These are phyloP conservation scores for Pythium vanterpoolii DNA, from an alignment of 352 stramenopile genomes.

Conservation along the genomic window DNA sequence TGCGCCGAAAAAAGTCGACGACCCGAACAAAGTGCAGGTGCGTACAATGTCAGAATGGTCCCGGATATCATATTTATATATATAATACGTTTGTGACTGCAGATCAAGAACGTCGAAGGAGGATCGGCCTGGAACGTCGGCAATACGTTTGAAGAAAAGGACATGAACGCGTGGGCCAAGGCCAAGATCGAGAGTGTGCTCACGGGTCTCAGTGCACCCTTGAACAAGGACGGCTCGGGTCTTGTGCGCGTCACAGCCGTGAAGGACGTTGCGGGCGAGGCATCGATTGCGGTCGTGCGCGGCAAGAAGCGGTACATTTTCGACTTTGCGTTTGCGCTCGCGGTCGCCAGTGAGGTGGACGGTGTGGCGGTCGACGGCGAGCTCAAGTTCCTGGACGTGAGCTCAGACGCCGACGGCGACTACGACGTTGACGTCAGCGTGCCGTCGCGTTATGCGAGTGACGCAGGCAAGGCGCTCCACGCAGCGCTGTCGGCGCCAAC, in stretches of 20 bases:
- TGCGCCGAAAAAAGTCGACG: slow-evolving; percentile 80
- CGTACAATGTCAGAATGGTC: not conserved
- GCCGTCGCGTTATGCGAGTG: slow-evolving; percentile 64
- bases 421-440: slow-evolving; percentile 75
- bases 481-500: slow-evolving; percentile 41
- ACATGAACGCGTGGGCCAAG: slow-evolving; percentile 89
- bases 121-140: slow-evolving; percentile 92
- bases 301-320: slow-evolving; percentile 94
- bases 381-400: slow-evolving; percentile 81
- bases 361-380: slow-evolving; percentile 33
- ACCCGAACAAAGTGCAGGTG: slow-evolving; percentile 61
- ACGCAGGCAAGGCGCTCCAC: slow-evolving; percentile 67
- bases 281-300: slow-evolving; percentile 89
- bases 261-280: slow-evolving; percentile 89
- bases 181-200: slow-evolving; percentile 65
- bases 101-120: slow-evolving; percentile 82
- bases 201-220: slow-evolving; percentile 31
- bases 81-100: not conserved
- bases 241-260: slow-evolving; percentile 62
- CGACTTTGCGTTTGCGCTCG: slow-evolving; percentile 68
- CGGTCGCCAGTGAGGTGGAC: slow-evolving; percentile 8
- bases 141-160: slow-evolving; percentile 92
- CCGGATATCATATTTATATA: not conserved
- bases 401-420: slow-evolving; percentile 67
- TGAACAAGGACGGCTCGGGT: slow-evolving; percentile 31